Base-by-base conservation (phyloP, 768 basidiomycete species). In the Mycena floridula region DNA sequence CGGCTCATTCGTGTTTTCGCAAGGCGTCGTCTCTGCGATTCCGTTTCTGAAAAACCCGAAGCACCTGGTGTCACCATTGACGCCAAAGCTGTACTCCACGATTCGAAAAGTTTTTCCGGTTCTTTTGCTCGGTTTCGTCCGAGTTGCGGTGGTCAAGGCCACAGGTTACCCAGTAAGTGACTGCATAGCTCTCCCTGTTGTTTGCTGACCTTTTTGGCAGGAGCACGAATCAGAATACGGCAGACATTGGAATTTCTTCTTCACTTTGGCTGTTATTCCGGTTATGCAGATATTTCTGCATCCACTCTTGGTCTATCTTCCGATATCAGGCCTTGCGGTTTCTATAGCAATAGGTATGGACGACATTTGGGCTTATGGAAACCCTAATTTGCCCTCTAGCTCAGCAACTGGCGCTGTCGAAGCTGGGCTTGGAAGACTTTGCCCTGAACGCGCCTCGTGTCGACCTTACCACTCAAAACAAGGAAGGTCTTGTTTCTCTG, bases 161-260 rank as follows among this genome's bases (percentile, higher is more conserved):
- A 80, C 83, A 0, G 89, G 93, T 45, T 99, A 99, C 61, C 96
- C 95, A 4, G 94, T 95, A 61, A 21, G 80, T 61, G 20, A 7
- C n/a, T 18, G 28, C 36, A 36, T 35, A 5, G 1, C 12, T 28
- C 35, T 3, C 22, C 40, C 24, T 16, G 13, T 7, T 15, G 37
- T 16, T 24, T 40, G 20, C 15, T 2, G 8, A 42, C 32, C 21
- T 24, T 47, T 26, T 26, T 28, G 20, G 20, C 25, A 70, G 94
- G 96, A 98, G 68, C 96, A 98, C 48, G 83, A 87, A 44, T 85
- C 93, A 0, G 96, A 99, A 65, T 98, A 98, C 51, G 96, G 96
- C 0, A 79, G 81, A 0, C 95, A 98, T 55, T 99, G 96, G 96
- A 98, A 98, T 60, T 97, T 98, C 65, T 99, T 99, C 73, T 76